A percentile compares a stretch with the other conserved stretches of the same genome.
phyloP scores from a whole-genome alignment of 148 eudicot genomes.

The Chenopodium formosanum region DNA sequence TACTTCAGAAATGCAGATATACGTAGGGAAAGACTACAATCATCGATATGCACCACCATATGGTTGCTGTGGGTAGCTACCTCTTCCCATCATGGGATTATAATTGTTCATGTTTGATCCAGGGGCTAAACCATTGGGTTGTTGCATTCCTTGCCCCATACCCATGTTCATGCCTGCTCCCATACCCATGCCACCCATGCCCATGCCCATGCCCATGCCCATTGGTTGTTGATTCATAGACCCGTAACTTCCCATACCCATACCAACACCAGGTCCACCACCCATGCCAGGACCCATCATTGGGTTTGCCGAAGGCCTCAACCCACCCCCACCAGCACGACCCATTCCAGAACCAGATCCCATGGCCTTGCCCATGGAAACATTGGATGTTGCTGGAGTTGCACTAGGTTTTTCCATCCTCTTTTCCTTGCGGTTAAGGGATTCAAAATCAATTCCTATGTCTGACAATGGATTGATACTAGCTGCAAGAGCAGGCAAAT shows the following conservation, averaged over 20 bases:
- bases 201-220: slow-evolving; percentile 31
- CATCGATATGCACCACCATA: slow-evolving; percentile 77
- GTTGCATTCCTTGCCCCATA: slow-evolving; percentile 70
- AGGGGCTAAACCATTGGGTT: slow-evolving; percentile 49
- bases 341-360: slow-evolving; percentile 96
- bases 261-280: slow-evolving; percentile 26
- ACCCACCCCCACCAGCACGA: slow-evolving; percentile 72
- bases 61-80: slow-evolving; percentile 71
- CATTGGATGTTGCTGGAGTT: slow-evolving; percentile 51
- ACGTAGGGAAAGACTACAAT: slow-evolving; percentile 15
- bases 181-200: slow-evolving; percentile 22
- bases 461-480: slow-evolving; percentile 80
- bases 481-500: slow-evolving; percentile 51
- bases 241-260: slow-evolving; percentile 28
- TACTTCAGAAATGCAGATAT: slow-evolving; percentile 14
- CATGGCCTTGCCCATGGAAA: slow-evolving; percentile 97
- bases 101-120: slow-evolving; percentile 58
- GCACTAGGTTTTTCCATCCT: slow-evolving; percentile 84
- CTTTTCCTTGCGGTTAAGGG: slow-evolving; percentile 90
- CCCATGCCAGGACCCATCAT: slow-evolving; percentile 48
- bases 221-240: slow-evolving; percentile 16
- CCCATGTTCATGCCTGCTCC: slow-evolving; percentile 38
- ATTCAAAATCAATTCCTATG: slow-evolving; percentile 90
- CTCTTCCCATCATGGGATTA: slow-evolving; percentile 78
- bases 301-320: slow-evolving; percentile 55